phyloP scores from a whole-genome alignment of 2,329 filamentous ascomycete genomes.

The Verticillium isaacii region DNA sequence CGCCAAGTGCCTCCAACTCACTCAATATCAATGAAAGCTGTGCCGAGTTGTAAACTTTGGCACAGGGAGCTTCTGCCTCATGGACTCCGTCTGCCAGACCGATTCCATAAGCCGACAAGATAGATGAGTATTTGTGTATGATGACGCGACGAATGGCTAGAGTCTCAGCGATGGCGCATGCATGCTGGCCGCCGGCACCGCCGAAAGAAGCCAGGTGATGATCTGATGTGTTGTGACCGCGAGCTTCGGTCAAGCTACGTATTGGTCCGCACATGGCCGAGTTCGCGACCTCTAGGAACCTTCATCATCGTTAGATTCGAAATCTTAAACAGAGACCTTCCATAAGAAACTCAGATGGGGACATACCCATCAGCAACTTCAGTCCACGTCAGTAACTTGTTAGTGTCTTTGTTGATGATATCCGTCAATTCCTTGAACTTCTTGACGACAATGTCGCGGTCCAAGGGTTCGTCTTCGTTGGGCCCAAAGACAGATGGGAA shows the following conservation, averaged over 20 bases:
- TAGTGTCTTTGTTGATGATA: slow-evolving; percentile 32
- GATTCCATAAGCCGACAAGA: slow-evolving; percentile 36
- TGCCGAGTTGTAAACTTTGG: slow-evolving; percentile 14
- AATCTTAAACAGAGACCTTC: too few species aligned
- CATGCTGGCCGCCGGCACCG: slow-evolving; percentile 32
- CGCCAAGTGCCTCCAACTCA: slow-evolving; percentile 20
- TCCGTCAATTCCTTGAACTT: slow-evolving; percentile 37
- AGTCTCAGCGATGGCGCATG: slow-evolving; percentile 28
- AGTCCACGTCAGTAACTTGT: slow-evolving; percentile 16
- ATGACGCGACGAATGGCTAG: slow-evolving; percentile 30
- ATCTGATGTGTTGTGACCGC: slow-evolving; percentile 26
- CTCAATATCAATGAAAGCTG: slow-evolving; percentile 11
- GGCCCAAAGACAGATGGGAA: slow-evolving; percentile 71
- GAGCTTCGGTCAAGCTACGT: slow-evolving; percentile 27
- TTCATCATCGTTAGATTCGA: background rate
- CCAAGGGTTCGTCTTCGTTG: slow-evolving; percentile 55
- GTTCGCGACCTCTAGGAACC: slow-evolving; percentile 29
- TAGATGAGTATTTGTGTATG: slow-evolving; percentile 26
- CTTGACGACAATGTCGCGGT: slow-evolving; percentile 30
- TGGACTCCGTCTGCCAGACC: slow-evolving; percentile 29
- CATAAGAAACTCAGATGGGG: slow-evolving; percentile 17
- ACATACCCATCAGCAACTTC: slow-evolving; percentile 34
- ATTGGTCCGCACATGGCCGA: slow-evolving; percentile 30
- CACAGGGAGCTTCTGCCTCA: slow-evolving; percentile 25
- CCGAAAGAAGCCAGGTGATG: slow-evolving; percentile 32